These are phyloP conservation scores for Tuber magnatum DNA, from an alignment of 495 filamentous ascomycete species.

Conservation along the genomic window DNA sequence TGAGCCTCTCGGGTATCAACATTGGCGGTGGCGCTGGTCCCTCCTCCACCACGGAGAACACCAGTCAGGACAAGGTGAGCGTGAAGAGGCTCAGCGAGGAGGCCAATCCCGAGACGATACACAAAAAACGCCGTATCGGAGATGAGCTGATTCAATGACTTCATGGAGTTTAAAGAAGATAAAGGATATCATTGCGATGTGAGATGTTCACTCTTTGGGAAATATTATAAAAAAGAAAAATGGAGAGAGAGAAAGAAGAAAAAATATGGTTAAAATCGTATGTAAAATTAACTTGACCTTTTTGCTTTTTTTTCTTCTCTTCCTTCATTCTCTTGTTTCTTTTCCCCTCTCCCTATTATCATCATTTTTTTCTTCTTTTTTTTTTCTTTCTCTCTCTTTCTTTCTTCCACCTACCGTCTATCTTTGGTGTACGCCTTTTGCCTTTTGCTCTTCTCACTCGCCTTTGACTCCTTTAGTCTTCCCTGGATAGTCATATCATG, in stretches of 20 bases:
- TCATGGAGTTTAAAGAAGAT: neutral
- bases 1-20: neutral
- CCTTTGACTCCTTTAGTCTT: neutral
- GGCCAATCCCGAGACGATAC: neutral
- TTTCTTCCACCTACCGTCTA: neutral
- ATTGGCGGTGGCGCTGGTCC: neutral
- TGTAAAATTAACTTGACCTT: conserved; percentile 32
- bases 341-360: conserved; percentile 6
- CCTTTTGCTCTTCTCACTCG: neutral
- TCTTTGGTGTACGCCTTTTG: neutral
- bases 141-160: conserved; percentile 2
- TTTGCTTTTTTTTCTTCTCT: neutral
- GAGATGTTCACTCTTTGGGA: neutral
- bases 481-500: neutral
- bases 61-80: neutral
- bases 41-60: neutral
- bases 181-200: neutral
- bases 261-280: neutral
- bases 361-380: neutral
- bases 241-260: neutral
- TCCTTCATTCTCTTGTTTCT: neutral
- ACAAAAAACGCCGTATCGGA: conserved; percentile 20
- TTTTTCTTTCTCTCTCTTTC: conserved; percentile 5
- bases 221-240: neutral
- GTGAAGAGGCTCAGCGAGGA: neutral